phyloP scores from a whole-genome alignment of 805 yeast species.

The Helenozyma rhizophorensis region DNA sequence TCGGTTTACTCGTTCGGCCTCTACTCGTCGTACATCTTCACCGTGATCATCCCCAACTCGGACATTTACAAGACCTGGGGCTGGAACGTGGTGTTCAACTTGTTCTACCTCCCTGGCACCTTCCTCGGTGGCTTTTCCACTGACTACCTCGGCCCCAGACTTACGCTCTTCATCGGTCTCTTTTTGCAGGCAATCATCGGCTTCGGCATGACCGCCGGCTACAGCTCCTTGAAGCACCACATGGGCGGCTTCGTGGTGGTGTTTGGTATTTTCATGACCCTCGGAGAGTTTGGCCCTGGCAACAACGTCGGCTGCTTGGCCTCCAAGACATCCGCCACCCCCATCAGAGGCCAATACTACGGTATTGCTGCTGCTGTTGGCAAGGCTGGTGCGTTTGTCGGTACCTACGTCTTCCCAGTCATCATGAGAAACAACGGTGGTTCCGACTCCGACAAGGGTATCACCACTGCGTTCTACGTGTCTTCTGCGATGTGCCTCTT shows the following conservation, averaged over 20 bases:
- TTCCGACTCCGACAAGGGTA: slow-evolving; percentile 47
- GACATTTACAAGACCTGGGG: slow-evolving; percentile 75
- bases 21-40: slow-evolving; percentile 70
- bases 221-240: slow-evolving; percentile 49
- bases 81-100: slow-evolving; percentile 86
- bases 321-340: slow-evolving; percentile 79
- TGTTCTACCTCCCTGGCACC: slow-evolving; percentile 88
- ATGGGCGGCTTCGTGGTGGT: slow-evolving; percentile 80
- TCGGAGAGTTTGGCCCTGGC: slow-evolving; percentile 95
- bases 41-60: slow-evolving; percentile 51
- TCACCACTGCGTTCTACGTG: slow-evolving; percentile 76
- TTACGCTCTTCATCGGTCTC: slow-evolving; percentile 69
- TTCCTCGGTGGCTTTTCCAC: slow-evolving; percentile 78
- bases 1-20: slow-evolving; percentile 83
- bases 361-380: slow-evolving; percentile 91
- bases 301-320: slow-evolving; percentile 87
- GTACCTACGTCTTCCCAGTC: slow-evolving; percentile 83
- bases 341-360: slow-evolving; percentile 87
- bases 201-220: slow-evolving; percentile 73
- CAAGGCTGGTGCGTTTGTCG: slow-evolving; percentile 89
- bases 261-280: slow-evolving; percentile 80
- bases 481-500: slow-evolving; percentile 73
- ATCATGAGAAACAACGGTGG: slow-evolving; percentile 57
- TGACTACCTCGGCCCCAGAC: slow-evolving; percentile 90
- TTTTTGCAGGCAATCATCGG: slow-evolving; percentile 74